Base-by-base conservation (phyloP, 441 rosid species). In the Croton setiger region DNA sequence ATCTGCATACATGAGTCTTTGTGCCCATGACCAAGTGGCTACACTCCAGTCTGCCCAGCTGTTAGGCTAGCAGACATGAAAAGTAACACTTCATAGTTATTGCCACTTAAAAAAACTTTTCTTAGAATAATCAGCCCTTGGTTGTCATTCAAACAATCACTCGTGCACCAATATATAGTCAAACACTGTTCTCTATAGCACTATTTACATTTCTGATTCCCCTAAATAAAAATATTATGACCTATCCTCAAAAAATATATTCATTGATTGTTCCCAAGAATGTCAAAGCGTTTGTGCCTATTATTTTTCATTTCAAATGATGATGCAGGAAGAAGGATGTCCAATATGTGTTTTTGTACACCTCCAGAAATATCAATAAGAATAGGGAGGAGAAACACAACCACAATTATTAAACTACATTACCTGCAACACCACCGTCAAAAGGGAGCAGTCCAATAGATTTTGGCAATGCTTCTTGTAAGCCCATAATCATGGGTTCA, bases 401-500 rank as follows among this genome's bases (percentile, higher is more conserved):
- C 41, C 36, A 36, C 45, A 52, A 54, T 33, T 31, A 39, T 17
- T 31, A 39, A 7, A 7, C 58, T 41, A 63, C 49, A 64, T 44
- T 78, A 96, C 99, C 99, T 83, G 97, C 71, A 47, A 96, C 91
- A 61, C 99, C 97, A 67, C 93, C 95, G 84, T 96, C 98, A 59
- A 91, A 96, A 76, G 96, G 92, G 68, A 96, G 98, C 78, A 96
- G 80, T 74, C 98, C 99, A 68, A 96, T 88, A 67, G 99, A 91
- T 82, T 91, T 96, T 4, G 99, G 98, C 74, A 96, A 79, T 59
- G 91, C 89, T 78, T 91, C 98, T 86, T 93, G 99, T 78, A 96
- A 78, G 47, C 98, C 99, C 13, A 81, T 74, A 74, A 93, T 84
- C 97, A 93, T 86, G 5, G 98, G 97, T 78, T 96, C 99, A 35